Base-by-base conservation (phyloP, 2,329 filamentous ascomycete genomes). In the Orbilia blumenaviensis region DNA sequence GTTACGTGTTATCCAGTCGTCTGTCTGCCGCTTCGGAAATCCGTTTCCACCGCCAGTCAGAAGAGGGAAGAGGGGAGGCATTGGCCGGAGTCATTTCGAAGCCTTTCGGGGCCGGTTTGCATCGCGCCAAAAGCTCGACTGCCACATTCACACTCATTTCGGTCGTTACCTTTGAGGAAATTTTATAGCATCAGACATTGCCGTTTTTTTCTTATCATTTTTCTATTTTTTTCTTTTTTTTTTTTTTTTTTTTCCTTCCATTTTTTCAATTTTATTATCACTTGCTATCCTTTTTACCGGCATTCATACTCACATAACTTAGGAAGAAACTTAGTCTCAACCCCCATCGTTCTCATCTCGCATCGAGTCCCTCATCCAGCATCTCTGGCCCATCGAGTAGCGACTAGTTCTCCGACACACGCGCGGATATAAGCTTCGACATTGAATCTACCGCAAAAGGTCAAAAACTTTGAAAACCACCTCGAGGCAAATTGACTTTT, bases 351-450 rank as follows among this genome's bases (percentile, higher is more conserved):
- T 9, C 52, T 38, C 52, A 56, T 56, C 52, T 56, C 52, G 52
- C 52, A 56, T 56, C 52, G 52, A 38, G 38, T 38, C 52, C 29
- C 52, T 56, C 52, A 56, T 54, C 48, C 9, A 54, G 48, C 29
- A 54, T 56, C 52, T 56, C 14, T 32, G n/a, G 52, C 16, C 32
- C 52, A 56, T 38, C 52, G 32, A 38, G 18, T 38, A 36, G 52
- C 52, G 32, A 56, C 32, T 56, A 38, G 52, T 25, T 36, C 52
- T 54, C 52, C 56, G 38, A 44, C 44, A 69, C 56, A 54, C 66
- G 66, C 66, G 69, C 69, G 69, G 69, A 62, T 74, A 60, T 58
- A 66, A 67, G 38, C 69, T 74, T 67, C 61, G 41, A 58, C 41
- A 1, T 56, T 38, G 42, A 48, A 61, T 66, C 38, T 36, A 16